Evolutionary conservation across 2,329 filamentous ascomycete genomes (phyloP), one percentile per base, ranked within the genome.

Genomic region (Aspergillus sp.): DNA sequence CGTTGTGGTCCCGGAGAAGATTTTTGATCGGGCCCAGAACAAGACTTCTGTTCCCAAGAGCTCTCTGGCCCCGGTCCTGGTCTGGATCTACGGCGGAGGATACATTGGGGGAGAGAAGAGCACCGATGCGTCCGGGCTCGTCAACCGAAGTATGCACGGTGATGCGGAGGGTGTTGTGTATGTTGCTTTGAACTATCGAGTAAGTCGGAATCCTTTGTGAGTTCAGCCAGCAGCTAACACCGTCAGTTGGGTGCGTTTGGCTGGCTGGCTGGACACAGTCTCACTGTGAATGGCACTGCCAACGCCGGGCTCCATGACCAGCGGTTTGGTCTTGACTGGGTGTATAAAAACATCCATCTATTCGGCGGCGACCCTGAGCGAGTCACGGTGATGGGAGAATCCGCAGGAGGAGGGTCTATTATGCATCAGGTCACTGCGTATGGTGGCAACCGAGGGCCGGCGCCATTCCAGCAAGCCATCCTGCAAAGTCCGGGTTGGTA

Each of bases 321-420:
- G 45, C 60, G 69, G 8, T 55, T 74, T 12, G 71, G 71, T 15
- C 53, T 79, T 5, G 58, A 75, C 42, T 79, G 74, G 74, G 62
- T 77, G 3, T 64, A 71, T 33, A 48, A 66, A 25, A 57, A 74
- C 38, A 74, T 75, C 33, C 54, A 67, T 42, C 50, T 63, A 8
- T 78, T 77, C 41, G 72, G 74, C 7, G 73, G 73, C 8, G 66
- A 75, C 45, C 53, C 63, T 2, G 49, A 58, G 3, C 57, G 60
- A 10, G 63, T 75, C 24, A 74, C 70, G 1, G 41, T 53, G 3
- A 49, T 53, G 40, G 51, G 51, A 3, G 55, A 69, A 37, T 69
- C 64, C 11, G 69, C 72, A 6, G 71, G 72, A 16, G 71, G 58
- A 5, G 69, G 69, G 0, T 69, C 64, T 3, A 64, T 76, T 35